Evolutionary conservation across 2,329 filamentous ascomycete species (phyloP).

Genomic region (Aspergillus ochraceus): DNA sequence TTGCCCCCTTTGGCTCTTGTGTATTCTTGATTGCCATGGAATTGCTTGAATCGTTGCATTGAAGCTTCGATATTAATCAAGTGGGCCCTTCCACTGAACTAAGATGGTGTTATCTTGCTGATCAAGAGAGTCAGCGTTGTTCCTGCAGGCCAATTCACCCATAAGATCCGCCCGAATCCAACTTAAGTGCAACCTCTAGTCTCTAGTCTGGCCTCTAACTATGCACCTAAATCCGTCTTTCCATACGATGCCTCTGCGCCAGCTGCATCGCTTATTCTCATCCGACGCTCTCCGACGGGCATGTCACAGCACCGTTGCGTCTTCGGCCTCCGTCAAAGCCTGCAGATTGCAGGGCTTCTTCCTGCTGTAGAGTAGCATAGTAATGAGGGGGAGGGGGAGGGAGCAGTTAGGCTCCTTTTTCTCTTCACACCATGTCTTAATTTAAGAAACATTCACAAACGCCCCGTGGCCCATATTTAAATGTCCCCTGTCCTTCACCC

Average conservation of each 20-base stretch:
- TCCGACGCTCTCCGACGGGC: neutral
- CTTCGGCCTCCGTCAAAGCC: neutral
- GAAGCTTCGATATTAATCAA: neutral
- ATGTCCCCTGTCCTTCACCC: neutral
- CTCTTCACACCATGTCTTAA: neutral
- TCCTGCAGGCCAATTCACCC: neutral
- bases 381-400: neutral
- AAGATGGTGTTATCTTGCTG: neutral
- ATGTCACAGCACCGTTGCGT: neutral
- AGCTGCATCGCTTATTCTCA: neutral
- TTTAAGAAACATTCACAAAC: neutral
- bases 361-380: neutral
- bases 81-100: neutral
- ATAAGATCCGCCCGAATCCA: neutral
- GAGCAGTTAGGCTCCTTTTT: neutral
- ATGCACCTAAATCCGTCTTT: neutral
- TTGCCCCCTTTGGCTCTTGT: slow-evolving; percentile 9
- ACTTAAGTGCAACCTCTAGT: neutral
- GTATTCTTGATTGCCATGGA: slow-evolving; percentile 34
- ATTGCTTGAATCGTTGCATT: neutral
- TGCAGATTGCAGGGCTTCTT: neutral
- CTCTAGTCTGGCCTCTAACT: neutral
- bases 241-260: neutral
- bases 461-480: neutral
- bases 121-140: neutral